phyloP scores from a whole-genome alignment of 345 rosid genomes.

The Mercurialis annua region DNA sequence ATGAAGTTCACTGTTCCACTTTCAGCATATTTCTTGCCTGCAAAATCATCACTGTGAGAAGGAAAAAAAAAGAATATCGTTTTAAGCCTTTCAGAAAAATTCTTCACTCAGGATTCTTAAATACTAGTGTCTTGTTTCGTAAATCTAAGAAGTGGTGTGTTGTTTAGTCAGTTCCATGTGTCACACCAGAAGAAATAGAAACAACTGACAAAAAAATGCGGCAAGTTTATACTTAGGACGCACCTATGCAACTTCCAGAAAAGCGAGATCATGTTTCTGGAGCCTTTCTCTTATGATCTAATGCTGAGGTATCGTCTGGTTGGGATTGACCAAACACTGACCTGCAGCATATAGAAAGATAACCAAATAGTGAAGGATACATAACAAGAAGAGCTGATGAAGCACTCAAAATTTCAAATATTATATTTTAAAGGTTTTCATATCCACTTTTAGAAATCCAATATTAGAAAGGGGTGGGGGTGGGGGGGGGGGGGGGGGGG shows the following conservation, averaged over 20 bases:
- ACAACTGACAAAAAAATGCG: neutral
- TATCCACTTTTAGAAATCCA: too few relatives aligned
- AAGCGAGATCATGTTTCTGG: conserved; percentile 40
- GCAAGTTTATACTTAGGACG: neutral
- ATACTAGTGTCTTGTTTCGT: too few relatives aligned
- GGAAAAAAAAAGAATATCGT: neutral
- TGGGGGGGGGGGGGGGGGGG: too few relatives aligned
- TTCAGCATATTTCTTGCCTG: neutral
- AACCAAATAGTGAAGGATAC: conserved; percentile 4
- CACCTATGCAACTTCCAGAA: conserved; percentile 10
- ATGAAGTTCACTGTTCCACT: neutral
- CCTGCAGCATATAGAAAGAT: conserved; percentile 35
- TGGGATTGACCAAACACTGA: conserved; percentile 82
- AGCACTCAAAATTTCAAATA: neutral
- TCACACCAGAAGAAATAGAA: neutral
- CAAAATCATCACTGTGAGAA: neutral
- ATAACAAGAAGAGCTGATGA: neutral
- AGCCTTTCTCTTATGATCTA: conserved; percentile 67
- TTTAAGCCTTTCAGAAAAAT: neutral
- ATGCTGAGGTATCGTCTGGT: conserved; percentile 44
- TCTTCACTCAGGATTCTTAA: neutral
- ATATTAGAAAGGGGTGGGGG: too few relatives aligned
- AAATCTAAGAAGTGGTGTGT: neutral
- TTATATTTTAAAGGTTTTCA: too few relatives aligned
- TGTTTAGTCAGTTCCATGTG: neutral